Base-by-base conservation (phyloP, 768 basidiomycete genomes). In the Kwoniella europaea region DNA sequence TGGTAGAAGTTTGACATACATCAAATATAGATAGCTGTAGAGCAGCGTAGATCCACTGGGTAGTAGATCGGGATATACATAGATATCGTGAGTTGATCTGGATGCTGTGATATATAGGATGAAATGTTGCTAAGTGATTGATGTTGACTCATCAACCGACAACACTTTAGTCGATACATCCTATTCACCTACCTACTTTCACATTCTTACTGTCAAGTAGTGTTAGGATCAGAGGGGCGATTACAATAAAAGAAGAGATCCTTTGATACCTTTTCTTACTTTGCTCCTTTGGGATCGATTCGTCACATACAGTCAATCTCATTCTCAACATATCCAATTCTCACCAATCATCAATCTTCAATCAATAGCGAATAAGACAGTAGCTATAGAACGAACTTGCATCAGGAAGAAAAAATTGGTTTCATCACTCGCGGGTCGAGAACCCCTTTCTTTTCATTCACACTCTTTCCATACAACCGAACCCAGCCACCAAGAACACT, bases 1-100 rank as follows among this genome's bases (percentile, higher is more conserved):
- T 59, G 57, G 57, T 59, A 59, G 57, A 59, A 59, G 57, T n/a
- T 55, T 16, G 50, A 55, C 24, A 20, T 55, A 20, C n/a, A 12
- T 52, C 50, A 13, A 1, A 12, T 1, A 24, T 20, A 55, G 24
- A 24, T 20, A 55, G 54, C 54, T 55, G 54, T 55, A 18, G 54
- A 55, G 12, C 54, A 24, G 54, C 54, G 10, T 55, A 35, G 35
- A 9, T 35, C 5, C 35, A 35, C 35, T 35, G 35, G 35, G 35
- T 35, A 35, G 35, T 15, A 52, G 20, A 20, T 52, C 50, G 15
- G 15, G 20, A 16, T 52, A 52, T 52, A 52, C 50, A 52, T 22
- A 55, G n/a, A 55, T 24, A 24, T 20, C 24, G 54, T 55, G 12
- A 55, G 54, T 55, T 55, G 6, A 12, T 55, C 18, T 3, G 12